Evolutionary conservation across 176 grass and related monocot species (phyloP).

Genomic region (Dendrocalamus sinicus): DNA sequence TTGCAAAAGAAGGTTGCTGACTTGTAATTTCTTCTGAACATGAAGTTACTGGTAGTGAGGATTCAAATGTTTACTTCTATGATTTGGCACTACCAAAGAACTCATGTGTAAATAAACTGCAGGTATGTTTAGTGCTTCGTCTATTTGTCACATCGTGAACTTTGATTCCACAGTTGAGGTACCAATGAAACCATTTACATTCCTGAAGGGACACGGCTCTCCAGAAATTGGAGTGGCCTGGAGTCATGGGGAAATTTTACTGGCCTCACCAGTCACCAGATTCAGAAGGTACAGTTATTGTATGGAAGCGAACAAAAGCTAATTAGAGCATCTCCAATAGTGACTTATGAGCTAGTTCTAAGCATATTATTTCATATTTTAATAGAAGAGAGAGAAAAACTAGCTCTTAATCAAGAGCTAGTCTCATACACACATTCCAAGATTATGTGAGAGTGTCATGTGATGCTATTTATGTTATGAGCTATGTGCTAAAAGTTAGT

Average conservation of each 20-base stretch:
- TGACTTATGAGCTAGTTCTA: no score
- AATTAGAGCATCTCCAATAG: no score
- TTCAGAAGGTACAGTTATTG: slow-evolving; percentile 94
- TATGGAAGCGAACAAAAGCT: slow-evolving; percentile 84
- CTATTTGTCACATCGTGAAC: background rate
- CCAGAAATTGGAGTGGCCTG: slow-evolving; percentile 89
- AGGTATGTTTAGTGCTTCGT: slow-evolving; percentile 54
- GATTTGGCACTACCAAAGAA: slow-evolving; percentile 95
- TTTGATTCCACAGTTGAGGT: background rate
- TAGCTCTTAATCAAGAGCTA: no score
- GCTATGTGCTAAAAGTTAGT: no score
- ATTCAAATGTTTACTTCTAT: slow-evolving; percentile 99
- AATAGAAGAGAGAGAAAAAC: no score
- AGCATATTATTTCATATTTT: no score
- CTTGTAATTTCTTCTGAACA: slow-evolving; percentile 41
- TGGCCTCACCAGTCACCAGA: slow-evolving; percentile 94
- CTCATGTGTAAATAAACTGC: slow-evolving; percentile 86
- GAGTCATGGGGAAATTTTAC: slow-evolving; percentile 94
- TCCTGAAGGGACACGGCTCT: slow-evolving; percentile 77
- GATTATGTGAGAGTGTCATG: no score
- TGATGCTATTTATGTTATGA: no score
- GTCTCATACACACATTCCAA: no score
- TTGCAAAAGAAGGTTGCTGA: slow-evolving; percentile 11
- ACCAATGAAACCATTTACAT: slow-evolving; percentile 10
- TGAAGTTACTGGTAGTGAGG: slow-evolving; percentile 91